Conservation (phyloP, 768 basidiomycete species). For the Psilocybe subaeruginosa region DNA sequence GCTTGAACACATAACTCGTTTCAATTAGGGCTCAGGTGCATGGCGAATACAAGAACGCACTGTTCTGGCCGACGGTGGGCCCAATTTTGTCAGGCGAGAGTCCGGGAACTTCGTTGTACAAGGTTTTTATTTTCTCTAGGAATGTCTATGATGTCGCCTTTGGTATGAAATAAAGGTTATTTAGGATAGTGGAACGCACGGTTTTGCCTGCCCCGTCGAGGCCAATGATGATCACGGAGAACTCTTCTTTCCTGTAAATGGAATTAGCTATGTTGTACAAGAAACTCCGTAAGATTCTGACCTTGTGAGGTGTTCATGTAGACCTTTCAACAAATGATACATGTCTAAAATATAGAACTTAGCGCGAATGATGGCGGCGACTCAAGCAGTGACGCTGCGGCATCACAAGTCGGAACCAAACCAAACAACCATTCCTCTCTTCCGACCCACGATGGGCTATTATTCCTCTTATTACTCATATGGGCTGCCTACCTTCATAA, state of each 20-base stretch:
- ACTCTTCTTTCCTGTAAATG: slow-evolving; percentile 74
- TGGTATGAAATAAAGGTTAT: not conserved
- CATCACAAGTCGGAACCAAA: slow-evolving; percentile 15
- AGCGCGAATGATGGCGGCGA: slow-evolving; percentile 17
- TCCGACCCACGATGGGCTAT: slow-evolving; percentile 44
- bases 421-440: slow-evolving; percentile 25
- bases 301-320: slow-evolving; percentile 90
- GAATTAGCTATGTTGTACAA: not conserved
- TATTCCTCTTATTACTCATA: slow-evolving; percentile 61
- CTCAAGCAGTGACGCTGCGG: slow-evolving; percentile 9
- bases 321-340: slow-evolving; percentile 94
- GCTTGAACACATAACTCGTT: slow-evolving; percentile 45
- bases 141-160: slow-evolving; percentile 56
- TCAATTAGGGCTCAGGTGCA: not conserved
- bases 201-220: slow-evolving; percentile 94
- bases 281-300: slow-evolving; percentile 27
- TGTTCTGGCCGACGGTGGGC: slow-evolving; percentile 97
- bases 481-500: slow-evolving; percentile 69
- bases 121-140: slow-evolving; percentile 91
- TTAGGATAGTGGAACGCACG: slow-evolving; percentile 38
- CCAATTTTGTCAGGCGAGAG: slow-evolving; percentile 93
- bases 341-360: slow-evolving; percentile 43
- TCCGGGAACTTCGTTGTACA: slow-evolving; percentile 86
- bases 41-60: slow-evolving; percentile 46
- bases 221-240: slow-evolving; percentile 93